phyloP scores from a whole-genome alignment of 2,329 filamentous ascomycete species.

The Plectosphaerella plurivora region DNA sequence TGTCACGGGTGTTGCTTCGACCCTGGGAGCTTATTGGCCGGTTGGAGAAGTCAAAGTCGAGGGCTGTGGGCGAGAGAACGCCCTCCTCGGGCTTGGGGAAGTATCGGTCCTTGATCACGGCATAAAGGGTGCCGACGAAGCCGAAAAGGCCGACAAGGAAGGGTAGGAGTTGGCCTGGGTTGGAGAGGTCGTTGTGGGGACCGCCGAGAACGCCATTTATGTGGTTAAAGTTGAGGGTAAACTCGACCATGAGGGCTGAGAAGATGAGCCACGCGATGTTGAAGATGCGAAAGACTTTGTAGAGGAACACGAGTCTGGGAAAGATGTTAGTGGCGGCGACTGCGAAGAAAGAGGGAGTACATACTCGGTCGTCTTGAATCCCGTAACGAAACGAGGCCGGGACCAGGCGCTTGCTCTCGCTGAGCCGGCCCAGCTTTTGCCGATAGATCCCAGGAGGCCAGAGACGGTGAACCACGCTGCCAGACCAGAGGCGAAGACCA shows the following conservation, averaged over 20 bases:
- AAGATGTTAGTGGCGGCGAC: not conserved
- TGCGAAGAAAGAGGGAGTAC: too few species aligned
- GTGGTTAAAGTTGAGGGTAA: conserved; percentile 21
- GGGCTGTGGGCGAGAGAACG: not conserved
- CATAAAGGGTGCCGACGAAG: conserved; percentile 13
- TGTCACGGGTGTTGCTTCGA: not conserved
- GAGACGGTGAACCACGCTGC: conserved; percentile 10
- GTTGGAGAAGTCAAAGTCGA: not conserved
- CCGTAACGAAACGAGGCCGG: too few species aligned
- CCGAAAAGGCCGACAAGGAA: conserved; percentile 16
- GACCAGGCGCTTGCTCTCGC: conserved; percentile 3
- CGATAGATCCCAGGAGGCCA: not conserved
- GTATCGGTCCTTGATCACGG: conserved; percentile 9
- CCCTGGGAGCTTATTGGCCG: not conserved
- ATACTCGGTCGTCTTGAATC: too few species aligned
- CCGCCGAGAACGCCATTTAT: conserved; percentile 15
- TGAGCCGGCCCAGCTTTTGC: conserved; percentile 4
- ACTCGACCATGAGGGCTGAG: conserved; percentile 17
- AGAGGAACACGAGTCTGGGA: conserved; percentile 12
- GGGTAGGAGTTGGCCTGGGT: conserved; percentile 16
- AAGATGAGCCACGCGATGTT: conserved; percentile 20
- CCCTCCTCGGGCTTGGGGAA: conserved; percentile 4
- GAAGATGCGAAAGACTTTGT: conserved; percentile 15
- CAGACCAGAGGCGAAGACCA: conserved; percentile 14
- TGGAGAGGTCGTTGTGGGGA: conserved; percentile 9